These are phyloP conservation scores for Peziza echinospora DNA, from an alignment of 495 filamentous ascomycete genomes.

Conservation along the genomic window DNA sequence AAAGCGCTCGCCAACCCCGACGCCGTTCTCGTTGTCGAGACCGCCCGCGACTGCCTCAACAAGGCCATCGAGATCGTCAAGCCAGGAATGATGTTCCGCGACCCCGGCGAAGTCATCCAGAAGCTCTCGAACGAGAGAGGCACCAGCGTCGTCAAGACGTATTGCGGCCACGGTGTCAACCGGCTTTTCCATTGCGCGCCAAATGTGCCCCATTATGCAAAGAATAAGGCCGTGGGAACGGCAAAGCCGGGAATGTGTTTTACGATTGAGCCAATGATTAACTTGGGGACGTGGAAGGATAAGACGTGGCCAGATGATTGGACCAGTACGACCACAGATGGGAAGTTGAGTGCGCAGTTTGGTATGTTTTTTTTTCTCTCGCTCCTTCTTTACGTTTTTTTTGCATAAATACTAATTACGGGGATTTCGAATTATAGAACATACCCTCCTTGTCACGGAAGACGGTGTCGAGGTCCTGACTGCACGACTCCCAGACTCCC, in stretches of 20 bases:
- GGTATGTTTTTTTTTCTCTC: conserved; percentile 22
- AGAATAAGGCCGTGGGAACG: conserved; percentile 73
- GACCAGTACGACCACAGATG: conserved; percentile 69
- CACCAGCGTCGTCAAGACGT: conserved; percentile 73
- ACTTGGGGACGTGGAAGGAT: conserved; percentile 56
- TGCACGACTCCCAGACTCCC: conserved; percentile 56
- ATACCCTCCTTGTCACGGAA: conserved; percentile 85
- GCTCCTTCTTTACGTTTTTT: too few relatives aligned
- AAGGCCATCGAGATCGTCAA: conserved; percentile 69
- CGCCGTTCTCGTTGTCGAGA: conserved; percentile 65
- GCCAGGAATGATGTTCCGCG: conserved; percentile 65
- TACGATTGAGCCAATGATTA: conserved; percentile 86
- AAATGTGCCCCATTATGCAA: conserved; percentile 71
- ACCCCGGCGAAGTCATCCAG: conserved; percentile 67
- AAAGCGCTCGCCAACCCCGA: conserved; percentile 52
- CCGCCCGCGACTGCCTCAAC: conserved; percentile 59
- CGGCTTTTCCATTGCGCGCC: conserved; percentile 65
- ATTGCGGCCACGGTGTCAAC: conserved; percentile 78
- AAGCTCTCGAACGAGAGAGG: conserved; percentile 56
- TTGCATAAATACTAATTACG: too few relatives aligned
- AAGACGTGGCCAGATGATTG: conserved; percentile 81
- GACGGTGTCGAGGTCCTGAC: conserved; percentile 86
- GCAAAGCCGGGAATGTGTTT: conserved; percentile 84
- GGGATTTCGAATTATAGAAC: conserved; percentile 39
- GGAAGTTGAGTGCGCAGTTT: conserved; percentile 67